Base-by-base conservation (phyloP, 1,284 basidiomycete species). In the Abortiporus biennis region DNA sequence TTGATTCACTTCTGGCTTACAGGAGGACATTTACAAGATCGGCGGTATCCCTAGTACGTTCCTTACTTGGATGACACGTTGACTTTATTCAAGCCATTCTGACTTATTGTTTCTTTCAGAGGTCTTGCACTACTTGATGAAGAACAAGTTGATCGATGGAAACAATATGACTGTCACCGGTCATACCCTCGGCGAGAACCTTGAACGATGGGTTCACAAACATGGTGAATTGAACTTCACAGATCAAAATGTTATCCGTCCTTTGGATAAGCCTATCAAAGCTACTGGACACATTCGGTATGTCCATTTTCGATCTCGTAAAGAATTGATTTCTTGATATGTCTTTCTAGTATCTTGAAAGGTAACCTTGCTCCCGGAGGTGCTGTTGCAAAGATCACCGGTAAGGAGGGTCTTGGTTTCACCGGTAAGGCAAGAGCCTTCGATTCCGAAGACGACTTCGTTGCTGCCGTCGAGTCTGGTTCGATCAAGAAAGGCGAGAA, bases 301-400 rank as follows among this genome's bases (percentile, higher is more conserved):
- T 52, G 72, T 60, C 6, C 34, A 24, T 36, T 20, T 22, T 33
- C 23, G 25, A 27, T 21, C 30, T 23, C 33, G 30, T 32, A 33
- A 23, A 9, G 15, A 12, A 6, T 6, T 13, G n/a, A 4, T 19
- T 8, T 6, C 17, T 4, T 13, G 21, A 29, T 31, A 13, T 29
- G 47, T 37, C 24, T 36, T 33, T 42, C 13, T 53, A 88, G 87
- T 45, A 87, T 90, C 49, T 64, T 90, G 45, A 80, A 76, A 50
- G 92, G 92, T 30, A 93, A 92, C 61, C 74, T 95, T n/a, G 91
- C 92, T 1, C 91, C 92, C 8, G 89, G 89, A 24, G 90, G 92
- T 37, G 90, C 91, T n/a, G 91, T 95, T 20, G 86, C 88, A 21
- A 95, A 95, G 65, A 90, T 95, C 49, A 95, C 92, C 4, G 92